Percentiles rank a stretch among this genome's conserved stretches.
These are phyloP conservation scores for Rhodofomes roseus DNA, from an alignment of 1,284 basidiomycete genomes.

Conservation along the genomic window DNA sequence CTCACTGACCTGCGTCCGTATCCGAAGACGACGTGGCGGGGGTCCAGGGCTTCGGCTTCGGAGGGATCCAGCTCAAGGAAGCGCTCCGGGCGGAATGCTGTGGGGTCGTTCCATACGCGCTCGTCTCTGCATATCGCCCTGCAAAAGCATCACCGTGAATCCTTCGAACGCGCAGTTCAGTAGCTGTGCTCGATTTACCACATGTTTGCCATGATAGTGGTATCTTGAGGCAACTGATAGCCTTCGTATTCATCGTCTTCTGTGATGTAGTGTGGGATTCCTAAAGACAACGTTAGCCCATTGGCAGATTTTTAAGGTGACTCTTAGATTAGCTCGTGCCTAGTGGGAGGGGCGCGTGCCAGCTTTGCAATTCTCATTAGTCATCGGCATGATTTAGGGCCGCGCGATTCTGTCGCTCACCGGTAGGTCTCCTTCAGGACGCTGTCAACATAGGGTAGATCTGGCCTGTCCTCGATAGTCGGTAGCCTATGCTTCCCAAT, in stretches of 20 bases:
- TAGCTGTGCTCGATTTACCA: neutral
- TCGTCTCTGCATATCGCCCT: neutral
- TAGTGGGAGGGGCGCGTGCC: neutral
- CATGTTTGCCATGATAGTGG: neutral
- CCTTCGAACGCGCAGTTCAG: neutral
- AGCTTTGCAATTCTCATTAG: no score
- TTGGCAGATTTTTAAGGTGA: neutral
- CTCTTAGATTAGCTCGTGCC: neutral
- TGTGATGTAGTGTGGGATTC: neutral
- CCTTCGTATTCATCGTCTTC: neutral
- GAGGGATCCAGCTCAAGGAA: neutral
- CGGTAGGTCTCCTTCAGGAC: conserved; percentile 28
- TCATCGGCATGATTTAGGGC: no score
- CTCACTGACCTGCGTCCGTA: neutral
- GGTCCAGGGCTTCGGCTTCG: neutral
- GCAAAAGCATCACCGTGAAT: neutral
- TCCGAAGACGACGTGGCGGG: neutral
- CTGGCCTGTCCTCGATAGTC: conserved; percentile 12
- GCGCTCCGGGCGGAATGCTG: neutral
- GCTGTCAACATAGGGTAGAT: conserved; percentile 29
- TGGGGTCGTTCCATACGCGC: neutral
- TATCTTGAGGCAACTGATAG: neutral
- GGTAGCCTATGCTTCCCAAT: conserved; percentile 11
- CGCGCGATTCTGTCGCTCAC: no score
- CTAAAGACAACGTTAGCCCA: neutral